Conservation (phyloP, 2,329 filamentous ascomycete species). For the Catunica adiposa region DNA sequence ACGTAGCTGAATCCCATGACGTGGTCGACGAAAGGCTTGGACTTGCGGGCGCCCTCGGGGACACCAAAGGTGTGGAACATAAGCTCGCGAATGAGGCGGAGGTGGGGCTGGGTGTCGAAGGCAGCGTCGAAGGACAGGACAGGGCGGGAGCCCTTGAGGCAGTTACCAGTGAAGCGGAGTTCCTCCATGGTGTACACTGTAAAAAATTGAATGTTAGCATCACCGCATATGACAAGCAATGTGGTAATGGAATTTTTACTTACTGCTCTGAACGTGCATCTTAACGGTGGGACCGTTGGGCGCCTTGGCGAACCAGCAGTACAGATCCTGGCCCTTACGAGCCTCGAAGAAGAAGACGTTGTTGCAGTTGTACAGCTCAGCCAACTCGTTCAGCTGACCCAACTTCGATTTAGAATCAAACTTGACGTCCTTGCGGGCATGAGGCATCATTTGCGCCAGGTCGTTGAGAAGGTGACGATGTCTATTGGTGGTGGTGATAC, state of each 20-base stretch:
- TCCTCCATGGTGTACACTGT: constrained; percentile 90
- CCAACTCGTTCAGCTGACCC: constrained; percentile 60
- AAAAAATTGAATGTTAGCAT: not conserved
- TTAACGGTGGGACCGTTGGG: constrained; percentile 50
- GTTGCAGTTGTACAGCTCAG: constrained; percentile 77
- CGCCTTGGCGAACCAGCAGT: constrained; percentile 81
- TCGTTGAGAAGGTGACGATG: constrained; percentile 90
- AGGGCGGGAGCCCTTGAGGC: constrained; percentile 79
- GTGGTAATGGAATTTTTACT: constrained; percentile 18
- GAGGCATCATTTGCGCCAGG: constrained; percentile 72
- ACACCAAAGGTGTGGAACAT: constrained; percentile 85
- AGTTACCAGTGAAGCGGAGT: constrained; percentile 92
- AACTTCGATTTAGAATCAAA: constrained; percentile 90
- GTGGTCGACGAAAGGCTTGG: constrained; percentile 91
- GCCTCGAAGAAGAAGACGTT: constrained; percentile 93
- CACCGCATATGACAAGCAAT: not conserved
- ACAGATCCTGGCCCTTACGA: constrained; percentile 83
- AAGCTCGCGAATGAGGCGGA: constrained; percentile 73
- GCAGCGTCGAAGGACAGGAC: constrained; percentile 79
- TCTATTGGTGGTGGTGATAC: constrained; percentile 28
- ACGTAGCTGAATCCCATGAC: constrained; percentile 84
- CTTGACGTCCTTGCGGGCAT: constrained; percentile 87
- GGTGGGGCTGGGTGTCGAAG: constrained; percentile 69
- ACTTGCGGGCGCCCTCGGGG: constrained; percentile 69
- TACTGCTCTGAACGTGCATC: constrained; percentile 64